Evolutionary conservation across 306 rosid genomes (phyloP).

Genomic region (Quercus gilva): DNA sequence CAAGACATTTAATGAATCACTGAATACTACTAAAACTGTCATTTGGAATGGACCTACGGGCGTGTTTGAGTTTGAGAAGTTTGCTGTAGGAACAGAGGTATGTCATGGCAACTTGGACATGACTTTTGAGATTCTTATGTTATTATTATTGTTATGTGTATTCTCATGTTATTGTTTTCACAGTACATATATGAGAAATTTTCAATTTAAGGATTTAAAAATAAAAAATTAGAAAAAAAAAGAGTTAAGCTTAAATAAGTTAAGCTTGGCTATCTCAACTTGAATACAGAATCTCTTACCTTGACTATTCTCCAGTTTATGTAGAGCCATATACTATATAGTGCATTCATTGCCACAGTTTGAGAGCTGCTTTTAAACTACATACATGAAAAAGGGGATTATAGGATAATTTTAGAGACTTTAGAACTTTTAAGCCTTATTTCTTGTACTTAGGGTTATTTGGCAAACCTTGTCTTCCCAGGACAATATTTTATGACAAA

Average conservation of each 20-base stretch:
- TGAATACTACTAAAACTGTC: constrained; percentile 70
- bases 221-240: neutral
- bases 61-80: constrained; percentile 87
- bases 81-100: constrained; percentile 90
- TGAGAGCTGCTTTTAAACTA: too few species aligned
- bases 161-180: too few species aligned
- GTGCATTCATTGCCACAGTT: too few species aligned
- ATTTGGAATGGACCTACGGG: constrained; percentile 99
- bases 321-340: too few species aligned
- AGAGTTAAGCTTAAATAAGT: neutral
- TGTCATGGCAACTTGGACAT: neutral
- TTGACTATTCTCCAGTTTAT: too few species aligned
- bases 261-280: neutral
- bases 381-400: too few species aligned
- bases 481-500: neutral
- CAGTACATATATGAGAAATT: neutral
- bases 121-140: neutral
- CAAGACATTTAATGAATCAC: constrained; percentile 60
- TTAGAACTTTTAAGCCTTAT: too few species aligned
- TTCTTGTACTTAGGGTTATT: neutral
- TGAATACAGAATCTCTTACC: too few species aligned
- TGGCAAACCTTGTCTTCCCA: neutral
- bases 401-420: too few species aligned
- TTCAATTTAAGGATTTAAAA: neutral
- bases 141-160: too few species aligned